Evolutionary conservation across 129 eudicot species (phyloP).

Genomic region (Tanacetum coccineum): DNA sequence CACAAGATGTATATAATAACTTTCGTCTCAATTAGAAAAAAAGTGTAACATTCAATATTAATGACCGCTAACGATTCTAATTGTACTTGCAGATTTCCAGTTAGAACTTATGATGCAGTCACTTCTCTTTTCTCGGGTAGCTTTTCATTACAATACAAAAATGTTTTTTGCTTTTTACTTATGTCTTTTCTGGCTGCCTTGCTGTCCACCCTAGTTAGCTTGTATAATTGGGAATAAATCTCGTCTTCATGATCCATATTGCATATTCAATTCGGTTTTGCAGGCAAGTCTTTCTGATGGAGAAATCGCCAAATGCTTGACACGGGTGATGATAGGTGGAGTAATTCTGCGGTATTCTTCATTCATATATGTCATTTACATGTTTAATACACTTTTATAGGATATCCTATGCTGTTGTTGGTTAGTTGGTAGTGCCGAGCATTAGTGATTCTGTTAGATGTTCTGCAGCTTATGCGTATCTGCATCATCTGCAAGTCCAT

Average conservation of each 20-base stretch:
- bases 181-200: constrained; percentile 12
- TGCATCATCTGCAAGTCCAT: background rate
- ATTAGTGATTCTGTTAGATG: constrained; percentile 13
- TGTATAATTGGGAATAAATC: constrained; percentile 14
- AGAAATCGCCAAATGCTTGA: constrained; percentile 67
- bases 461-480: constrained; percentile 12
- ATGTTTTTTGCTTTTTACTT: background rate
- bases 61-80: constrained; percentile 22
- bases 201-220: constrained; percentile 4
- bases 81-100: constrained; percentile 77
- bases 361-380: constrained; percentile 4
- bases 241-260: constrained; percentile 5
- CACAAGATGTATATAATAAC: background rate
- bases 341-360: constrained; percentile 66
- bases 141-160: constrained; percentile 6
- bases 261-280: constrained; percentile 21
- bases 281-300: constrained; percentile 96
- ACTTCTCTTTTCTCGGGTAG: constrained; percentile 87
- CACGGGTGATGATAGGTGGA: constrained; percentile 75
- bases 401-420: background rate
- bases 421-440: background rate
- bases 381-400: constrained; percentile 3
- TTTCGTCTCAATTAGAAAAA: constrained; percentile 3
- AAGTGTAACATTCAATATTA: background rate
- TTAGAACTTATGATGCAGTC: constrained; percentile 96